Base-by-base conservation (phyloP, 768 basidiomycete genomes). In the Neoboletus magnificus region DNA sequence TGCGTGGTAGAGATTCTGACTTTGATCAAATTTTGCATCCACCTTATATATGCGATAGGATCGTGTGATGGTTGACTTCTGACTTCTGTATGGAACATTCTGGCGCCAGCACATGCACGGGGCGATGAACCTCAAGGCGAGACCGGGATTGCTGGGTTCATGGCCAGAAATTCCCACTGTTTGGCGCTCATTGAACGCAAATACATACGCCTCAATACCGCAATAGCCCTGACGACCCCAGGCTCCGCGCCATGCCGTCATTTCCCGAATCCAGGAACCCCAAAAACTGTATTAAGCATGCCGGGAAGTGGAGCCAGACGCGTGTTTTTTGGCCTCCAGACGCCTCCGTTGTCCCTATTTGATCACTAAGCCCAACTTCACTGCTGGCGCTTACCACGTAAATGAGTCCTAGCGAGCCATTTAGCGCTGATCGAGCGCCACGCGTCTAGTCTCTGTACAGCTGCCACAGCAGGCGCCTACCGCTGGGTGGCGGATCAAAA, bases 241-340 rank as follows among this genome's bases (percentile, higher is more conserved):
- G 22, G 45, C 29, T 52, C 48, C 45, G 18, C 22, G 20, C 18
- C 27, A 42, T 64, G 54, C 60, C 54, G 62, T 64, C 47, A 66
- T 41, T 10, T 11, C 46, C 36, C 6, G 27, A 27, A 27, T 40
- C 43, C 20, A 3, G 15, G 30, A 43, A 8, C 40, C 37, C 33
- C 22, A 8, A 30, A 23, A n/a, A 11, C 55, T 42, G 48, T 25
- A 42, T 37, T 23, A 15, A 22, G 41, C 44, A 18, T 20, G 16
- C 29, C n/a, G 32, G 23, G 55, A 52, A 33, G 32, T 13, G 27
- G 55, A 43, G 23, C 44, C 12, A 25, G 42, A 29, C 15, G 48
- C 45, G 39, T 33, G 56, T 33, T 36, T 5, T 33, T 35, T 22
- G 22, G 30, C 35, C 36, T 35, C 5, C 23, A 46, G 51, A 27